Evolutionary conservation across 176 grass and related monocot species (phyloP), one percentile per base, ranked within the genome.

Genomic region (Avena eriantha): DNA sequence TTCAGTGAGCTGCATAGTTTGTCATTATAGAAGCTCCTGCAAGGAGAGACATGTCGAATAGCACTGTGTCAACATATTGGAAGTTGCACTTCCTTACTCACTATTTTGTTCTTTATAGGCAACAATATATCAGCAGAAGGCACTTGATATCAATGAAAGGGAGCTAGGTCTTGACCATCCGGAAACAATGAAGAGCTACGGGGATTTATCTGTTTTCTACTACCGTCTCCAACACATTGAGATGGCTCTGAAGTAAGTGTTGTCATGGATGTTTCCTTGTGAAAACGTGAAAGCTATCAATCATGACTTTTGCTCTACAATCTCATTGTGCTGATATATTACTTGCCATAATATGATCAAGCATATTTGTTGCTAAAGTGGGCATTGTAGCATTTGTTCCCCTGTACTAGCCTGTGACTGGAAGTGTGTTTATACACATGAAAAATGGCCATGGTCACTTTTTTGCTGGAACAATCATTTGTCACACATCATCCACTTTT

Each of bases 161-260:
- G 97, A 99, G 67, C 89, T 99, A 55, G 97, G 97, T 72, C 94
- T 99, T 87, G 97, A 99, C 79, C 97, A 99, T 96, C 94, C 97
- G 0, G 97, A 99, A 83, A 99, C 97, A 22, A 99, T 97, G 94
- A 99, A 99, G 87, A 93, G 97, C 85, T 99, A 99, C 67, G 97
- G 97, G 3, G 97, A 99, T 85, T 93, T 99, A 82, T 99, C 97
- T 86, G 97, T 99, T 49, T 99, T 99, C 88, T 99, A 99, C 89
- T 99, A 99, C 78, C 92, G 97, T 39, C 97, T 99, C 48, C 97
- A 97, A 88, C 97, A 99, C 72, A 99, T 94, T 67, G 97, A 99
- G 87, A 93, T 97, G 92, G 97, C 97, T 85, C 87, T 99, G 8
- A 99, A 97, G 97, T 99, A 97, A 97, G 94, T 88, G 8, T 80